Evolutionary conservation across 306 rosid species (phyloP), one percentile per base, ranked within the genome.

Genomic region (Nissolia schottii): DNA sequence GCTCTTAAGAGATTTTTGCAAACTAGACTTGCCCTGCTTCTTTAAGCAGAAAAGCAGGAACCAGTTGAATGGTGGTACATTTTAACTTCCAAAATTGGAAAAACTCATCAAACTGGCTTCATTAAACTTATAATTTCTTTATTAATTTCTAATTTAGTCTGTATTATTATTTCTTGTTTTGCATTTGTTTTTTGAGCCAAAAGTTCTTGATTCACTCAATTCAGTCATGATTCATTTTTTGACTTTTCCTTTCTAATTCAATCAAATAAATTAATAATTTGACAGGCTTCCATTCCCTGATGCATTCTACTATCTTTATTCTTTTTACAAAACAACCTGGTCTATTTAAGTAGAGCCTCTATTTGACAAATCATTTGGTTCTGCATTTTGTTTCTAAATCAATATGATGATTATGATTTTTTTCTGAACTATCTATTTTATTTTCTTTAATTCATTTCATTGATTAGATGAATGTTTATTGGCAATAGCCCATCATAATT

Each of bases 1-100:
- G 64, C 35, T 56, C 76, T 73, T 68, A 9, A 28, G 9, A 73
- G 49, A 53, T 68, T 23, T 20, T 60, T 49, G 75, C 41, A 46
- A 73, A 57, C 34, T 35, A 48, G 24, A 32, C 20, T 35, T 32
- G 43, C 28, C 53, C 19, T 59, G 12, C 76, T 66, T 40, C 48
- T 58, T 79, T 53, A 5, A 19, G 71, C 35, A 67, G 34, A 43
- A 25, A 37, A 46, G 7, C 56, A 32, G 35, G 50, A 73, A 72
- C 31, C 27, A 27, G 45, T 32, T 60, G 57, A 63, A 71, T 53
- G 48, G 48, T 34, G 45, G 7, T 41, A 14, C 23, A 40, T 43
- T 54, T 60, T 64, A 31, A 57, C 32, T 43, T 65, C 12, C 31
- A 12, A 78, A 34, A 77, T 20, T 35, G 14, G 57, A 31, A 20